Evolutionary conservation across 306 rosid genomes (phyloP).

Genomic region (Sesbania bispinosa): DNA sequence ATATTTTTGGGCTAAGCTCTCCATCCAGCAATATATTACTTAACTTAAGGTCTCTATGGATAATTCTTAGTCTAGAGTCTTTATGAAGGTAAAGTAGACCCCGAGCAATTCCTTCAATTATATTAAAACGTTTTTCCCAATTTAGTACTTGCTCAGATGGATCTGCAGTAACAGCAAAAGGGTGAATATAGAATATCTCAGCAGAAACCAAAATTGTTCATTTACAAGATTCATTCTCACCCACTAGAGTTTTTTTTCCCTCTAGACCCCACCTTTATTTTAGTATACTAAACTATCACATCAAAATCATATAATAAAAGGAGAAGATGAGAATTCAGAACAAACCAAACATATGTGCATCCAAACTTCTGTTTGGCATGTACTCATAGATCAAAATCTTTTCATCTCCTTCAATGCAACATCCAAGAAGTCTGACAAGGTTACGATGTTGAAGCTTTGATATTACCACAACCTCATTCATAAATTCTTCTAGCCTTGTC

Average conservation of each 20-base stretch:
- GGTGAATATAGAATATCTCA: too few species aligned
- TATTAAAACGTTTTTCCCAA: conserved; percentile 8
- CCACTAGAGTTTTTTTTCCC: too few species aligned
- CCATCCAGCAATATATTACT: conserved; percentile 24
- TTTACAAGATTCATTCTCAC: too few species aligned
- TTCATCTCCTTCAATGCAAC: conserved; percentile 18
- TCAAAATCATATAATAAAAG: too few species aligned
- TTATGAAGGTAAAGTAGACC: conserved; percentile 25
- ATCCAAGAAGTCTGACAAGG: conserved; percentile 31
- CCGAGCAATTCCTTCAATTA: conserved; percentile 23
- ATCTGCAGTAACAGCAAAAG: too few species aligned
- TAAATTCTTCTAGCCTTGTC: conserved; percentile 31
- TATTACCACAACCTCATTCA: conserved; percentile 29
- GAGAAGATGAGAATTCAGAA: background rate
- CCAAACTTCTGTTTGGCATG: too few species aligned
- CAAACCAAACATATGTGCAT: too few species aligned
- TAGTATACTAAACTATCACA: too few species aligned
- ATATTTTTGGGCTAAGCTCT: conserved; percentile 26
- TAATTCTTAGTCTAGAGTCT: conserved; percentile 29
- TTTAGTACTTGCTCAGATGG: conserved; percentile 27
- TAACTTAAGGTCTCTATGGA: conserved; percentile 27
- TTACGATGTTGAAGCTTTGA: conserved; percentile 37
- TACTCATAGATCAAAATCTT: too few species aligned
- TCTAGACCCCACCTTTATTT: too few species aligned
- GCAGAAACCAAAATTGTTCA: conserved; percentile 14